Base-by-base conservation (phyloP, 495 filamentous ascomycete genomes). In the Pyrenula massariospora region DNA sequence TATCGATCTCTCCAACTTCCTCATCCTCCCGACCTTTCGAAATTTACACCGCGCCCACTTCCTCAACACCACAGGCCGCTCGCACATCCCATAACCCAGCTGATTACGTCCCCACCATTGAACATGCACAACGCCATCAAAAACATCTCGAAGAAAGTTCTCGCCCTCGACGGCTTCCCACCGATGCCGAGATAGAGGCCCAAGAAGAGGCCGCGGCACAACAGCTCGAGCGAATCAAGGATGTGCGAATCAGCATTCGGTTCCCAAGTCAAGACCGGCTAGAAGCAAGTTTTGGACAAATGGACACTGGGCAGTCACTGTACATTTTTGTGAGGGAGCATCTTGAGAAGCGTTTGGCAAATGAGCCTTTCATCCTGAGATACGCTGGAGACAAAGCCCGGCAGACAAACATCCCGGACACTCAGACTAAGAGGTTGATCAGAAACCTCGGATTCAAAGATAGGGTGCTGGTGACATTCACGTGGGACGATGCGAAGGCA, bases 41-140 rank as follows among this genome's bases (percentile, higher is more conserved):
- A 10, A 82, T 97, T 56, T 96, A 84, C 70, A 77, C 81, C 2
- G 84, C 93, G 1, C 88, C 93, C 0, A 73, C 81, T 23, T 81
- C 73, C 52, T 68, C 75, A 51, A 92, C 83, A 1, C 92, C 88
- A n/a, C 78, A 76, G 20, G 94, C 93, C 31, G 85, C 89, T 24
- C 71, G 75, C 56, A 68, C 73, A 53, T 66, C 75, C 12, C 80
- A 83, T 58, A 78, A 87, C 22, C 87, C 91, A 56, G 76, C 75
- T 20, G 88, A 89, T 60, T 97, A 87, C 66, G 77, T 86, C 22
- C 90, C 91, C 1, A 88, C 86, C 20, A 82, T 95, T 60, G 87
- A 86, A 48, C 89, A 97, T 59, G 88, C 89, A 24, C 86, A 91
- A 62, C 72, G 82, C 11, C 87, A 92, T 61, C 91, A 97, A 68